A percentile compares a stretch with the other conserved stretches of the same genome.
These are phyloP conservation scores for Zopfochytrium polystomum DNA, from an alignment of 371 early-diverging fungal species.

Conservation along the genomic window DNA sequence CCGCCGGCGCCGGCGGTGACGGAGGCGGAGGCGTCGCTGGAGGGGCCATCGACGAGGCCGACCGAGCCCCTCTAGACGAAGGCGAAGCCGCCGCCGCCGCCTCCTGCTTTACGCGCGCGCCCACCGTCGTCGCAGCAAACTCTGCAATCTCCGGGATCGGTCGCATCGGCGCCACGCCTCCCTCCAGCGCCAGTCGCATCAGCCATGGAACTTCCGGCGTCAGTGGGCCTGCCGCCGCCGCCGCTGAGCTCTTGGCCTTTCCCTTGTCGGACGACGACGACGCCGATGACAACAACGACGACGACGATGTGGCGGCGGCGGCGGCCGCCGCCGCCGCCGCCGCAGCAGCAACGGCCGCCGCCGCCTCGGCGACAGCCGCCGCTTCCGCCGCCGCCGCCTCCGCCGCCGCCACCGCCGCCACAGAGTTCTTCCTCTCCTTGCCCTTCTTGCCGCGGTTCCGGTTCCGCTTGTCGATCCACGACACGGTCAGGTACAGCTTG, in stretches of 20 bases:
- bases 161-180: conserved; percentile 25
- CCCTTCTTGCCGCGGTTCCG: conserved; percentile 34
- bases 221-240: too few species aligned
- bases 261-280: too few species aligned
- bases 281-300: too few species aligned
- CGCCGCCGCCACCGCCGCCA: not conserved
- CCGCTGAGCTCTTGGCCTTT: too few species aligned
- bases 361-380: too few species aligned
- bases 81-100: not conserved
- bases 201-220: conserved; percentile 37
- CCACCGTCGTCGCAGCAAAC: conserved; percentile 1
- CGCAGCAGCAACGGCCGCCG: too few species aligned
- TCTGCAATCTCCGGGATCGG: conserved; percentile 10
- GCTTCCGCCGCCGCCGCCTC: too few species aligned
- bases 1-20: too few species aligned
- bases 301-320: too few species aligned
- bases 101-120: not conserved
- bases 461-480: conserved; percentile 45
- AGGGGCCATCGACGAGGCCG: not conserved
- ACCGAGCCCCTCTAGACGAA: not conserved
- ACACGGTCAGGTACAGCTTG: conserved; percentile 36
- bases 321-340: too few species aligned
- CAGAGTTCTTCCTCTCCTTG: conserved; percentile 15
- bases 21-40: not conserved
- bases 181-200: conserved; percentile 29